phyloP scores from a whole-genome alignment of 805 yeast species.

The Lipomyces yamanashiensis region DNA sequence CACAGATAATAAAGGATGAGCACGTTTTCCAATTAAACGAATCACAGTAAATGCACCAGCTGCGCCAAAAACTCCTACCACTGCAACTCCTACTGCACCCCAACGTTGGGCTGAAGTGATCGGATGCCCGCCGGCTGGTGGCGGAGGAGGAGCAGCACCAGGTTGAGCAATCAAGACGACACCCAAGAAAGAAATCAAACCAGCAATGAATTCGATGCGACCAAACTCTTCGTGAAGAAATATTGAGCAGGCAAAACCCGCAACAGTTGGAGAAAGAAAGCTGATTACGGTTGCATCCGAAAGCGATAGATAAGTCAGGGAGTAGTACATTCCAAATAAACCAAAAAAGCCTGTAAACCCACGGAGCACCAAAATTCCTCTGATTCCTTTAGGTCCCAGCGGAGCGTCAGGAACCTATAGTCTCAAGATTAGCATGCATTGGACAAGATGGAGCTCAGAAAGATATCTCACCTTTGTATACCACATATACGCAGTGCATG shows the following conservation, averaged over 20 bases:
- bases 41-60: slow-evolving; percentile 70
- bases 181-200: slow-evolving; percentile 69
- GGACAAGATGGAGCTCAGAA: background rate
- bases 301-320: slow-evolving; percentile 71
- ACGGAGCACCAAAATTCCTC: slow-evolving; percentile 60
- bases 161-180: slow-evolving; percentile 85
- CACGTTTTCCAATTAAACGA: slow-evolving; percentile 73
- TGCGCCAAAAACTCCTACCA: slow-evolving; percentile 72
- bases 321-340: slow-evolving; percentile 76
- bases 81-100: slow-evolving; percentile 65
- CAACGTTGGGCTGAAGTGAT: slow-evolving; percentile 61
- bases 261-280: slow-evolving; percentile 75
- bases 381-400: slow-evolving; percentile 65
- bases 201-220: slow-evolving; percentile 68
- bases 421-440: background rate
- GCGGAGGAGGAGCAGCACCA: slow-evolving; percentile 23
- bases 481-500: slow-evolving; percentile 62
- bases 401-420: slow-evolving; percentile 61
- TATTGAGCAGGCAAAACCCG: slow-evolving; percentile 73
- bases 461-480: slow-evolving; percentile 43
- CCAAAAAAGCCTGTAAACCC: slow-evolving; percentile 81
- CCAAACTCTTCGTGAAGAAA: slow-evolving; percentile 70
- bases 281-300: slow-evolving; percentile 84
- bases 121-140: slow-evolving; percentile 42
- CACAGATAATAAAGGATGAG: slow-evolving; percentile 81